Evolutionary conservation across 176 grass and related monocot species (phyloP).

Genomic region (bread wheat (Triticum aestivum)): IWGSC_CS_RefSeq_v2.1 NC_057813.1:161078705-161079204

Average conservation of each 20-base stretch:
- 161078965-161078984: slow-evolving; percentile 8
- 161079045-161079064: background rate
- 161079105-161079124: slow-evolving; percentile 15
- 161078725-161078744: slow-evolving; percentile 67
- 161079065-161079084: background rate
- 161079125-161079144: background rate
- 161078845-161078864: background rate
- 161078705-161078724: slow-evolving; percentile 47
- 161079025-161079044: background rate
- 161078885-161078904: slow-evolving; percentile 75
- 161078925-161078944: slow-evolving; percentile 67
- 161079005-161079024: background rate
- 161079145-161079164: background rate
- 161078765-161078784: slow-evolving; percentile 82
- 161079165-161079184: slow-evolving; percentile 10
- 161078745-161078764: slow-evolving; percentile 73
- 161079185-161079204: slow-evolving; percentile 1
- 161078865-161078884: slow-evolving; percentile 49
- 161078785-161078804: slow-evolving; percentile 89
- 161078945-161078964: slow-evolving; percentile 62
- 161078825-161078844: slow-evolving; percentile 11
- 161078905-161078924: slow-evolving; percentile 86
- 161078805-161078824: slow-evolving; percentile 59
- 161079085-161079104: background rate
- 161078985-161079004: background rate